These are phyloP conservation scores for Ophidiomyces ophidiicola DNA, from an alignment of 2,329 filamentous ascomycete species.

Conservation along the genomic window DNA sequence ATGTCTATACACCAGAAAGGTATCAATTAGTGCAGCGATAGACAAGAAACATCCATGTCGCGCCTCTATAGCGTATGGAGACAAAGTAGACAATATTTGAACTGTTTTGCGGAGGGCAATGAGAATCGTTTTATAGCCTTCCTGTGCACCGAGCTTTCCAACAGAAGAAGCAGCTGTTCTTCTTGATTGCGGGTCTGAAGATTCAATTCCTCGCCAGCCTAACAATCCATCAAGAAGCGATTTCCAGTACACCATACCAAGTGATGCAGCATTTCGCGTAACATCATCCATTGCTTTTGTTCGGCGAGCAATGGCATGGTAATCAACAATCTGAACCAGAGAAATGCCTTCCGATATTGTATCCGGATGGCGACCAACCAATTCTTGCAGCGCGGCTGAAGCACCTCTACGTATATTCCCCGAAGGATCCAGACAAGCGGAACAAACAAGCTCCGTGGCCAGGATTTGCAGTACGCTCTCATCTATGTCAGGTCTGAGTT, in stretches of 20 bases:
- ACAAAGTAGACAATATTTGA: constrained; percentile 27
- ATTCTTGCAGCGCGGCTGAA: constrained; percentile 84
- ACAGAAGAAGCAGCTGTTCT: constrained; percentile 59
- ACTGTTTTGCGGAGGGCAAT: constrained; percentile 25
- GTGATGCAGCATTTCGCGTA: constrained; percentile 52
- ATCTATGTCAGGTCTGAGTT: constrained; percentile 21
- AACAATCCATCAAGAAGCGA: constrained; percentile 59
- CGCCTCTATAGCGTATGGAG: constrained; percentile 31
- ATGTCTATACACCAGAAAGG: constrained; percentile 20
- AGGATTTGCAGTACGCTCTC: constrained; percentile 56
- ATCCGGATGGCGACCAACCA: constrained; percentile 85
- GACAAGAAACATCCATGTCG: constrained; percentile 35
- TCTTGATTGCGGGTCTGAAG: constrained; percentile 61
- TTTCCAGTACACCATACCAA: constrained; percentile 53
- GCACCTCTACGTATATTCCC: constrained; percentile 89
- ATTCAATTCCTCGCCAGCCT: constrained; percentile 78
- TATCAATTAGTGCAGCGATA: constrained; percentile 29
- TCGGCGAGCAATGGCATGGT: constrained; percentile 81
- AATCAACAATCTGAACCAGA: constrained; percentile 82
- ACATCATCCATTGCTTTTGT: constrained; percentile 71
- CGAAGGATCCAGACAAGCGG: constrained; percentile 74
- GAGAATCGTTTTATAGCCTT: constrained; percentile 22
- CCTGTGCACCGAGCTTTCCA: constrained; percentile 37
- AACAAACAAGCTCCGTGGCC: constrained; percentile 66
- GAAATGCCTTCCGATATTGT: constrained; percentile 68